A percentile compares a stretch with the other conserved stretches of the same genome.
These are phyloP conservation scores for Phylloporus sp. DNA, from an alignment of 768 basidiomycete genomes.

Conservation along the genomic window DNA sequence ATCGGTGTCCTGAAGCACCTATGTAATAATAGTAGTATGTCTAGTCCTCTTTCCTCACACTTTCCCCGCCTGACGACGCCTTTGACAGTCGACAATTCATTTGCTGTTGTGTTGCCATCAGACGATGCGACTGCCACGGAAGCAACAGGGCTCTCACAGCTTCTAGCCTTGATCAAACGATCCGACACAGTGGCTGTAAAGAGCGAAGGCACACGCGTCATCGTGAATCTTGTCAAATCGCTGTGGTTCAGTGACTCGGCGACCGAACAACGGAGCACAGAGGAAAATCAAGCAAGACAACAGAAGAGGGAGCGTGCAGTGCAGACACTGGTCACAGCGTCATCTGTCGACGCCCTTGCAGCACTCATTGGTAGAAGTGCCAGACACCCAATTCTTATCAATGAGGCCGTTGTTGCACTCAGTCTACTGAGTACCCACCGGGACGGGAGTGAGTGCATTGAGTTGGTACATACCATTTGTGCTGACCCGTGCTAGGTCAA, in stretches of 20 bases:
- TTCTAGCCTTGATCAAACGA: constrained; percentile 71
- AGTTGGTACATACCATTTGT: not conserved
- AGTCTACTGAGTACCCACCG: constrained; percentile 68
- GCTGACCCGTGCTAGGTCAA: constrained; percentile 42
- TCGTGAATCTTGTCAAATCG: constrained; percentile 82
- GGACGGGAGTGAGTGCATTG: constrained; percentile 52
- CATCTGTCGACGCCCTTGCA: constrained; percentile 59
- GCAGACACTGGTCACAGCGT: constrained; percentile 45
- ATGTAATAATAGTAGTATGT: constrained; percentile 69
- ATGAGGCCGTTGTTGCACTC: constrained; percentile 83
- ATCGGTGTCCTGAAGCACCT: constrained; percentile 90
- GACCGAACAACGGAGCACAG: constrained; percentile 25
- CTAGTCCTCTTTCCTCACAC: not conserved
- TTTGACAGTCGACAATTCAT: constrained; percentile 41
- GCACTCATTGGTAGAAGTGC: constrained; percentile 71
- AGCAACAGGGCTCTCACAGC: constrained; percentile 57
- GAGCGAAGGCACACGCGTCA: constrained; percentile 85
- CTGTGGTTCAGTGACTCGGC: constrained; percentile 58
- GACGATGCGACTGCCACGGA: constrained; percentile 22
- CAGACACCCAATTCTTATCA: constrained; percentile 81
- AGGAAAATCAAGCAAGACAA: constrained; percentile 39
- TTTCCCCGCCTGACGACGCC: constrained; percentile 29
- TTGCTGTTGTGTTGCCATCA: constrained; percentile 49
- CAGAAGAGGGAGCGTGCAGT: constrained; percentile 53
- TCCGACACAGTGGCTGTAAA: constrained; percentile 79